A percentile compares a stretch with the other conserved stretches of the same genome.
phyloP scores from a whole-genome alignment of 805 yeast genomes.

The Kazachstania martiniae region DNA sequence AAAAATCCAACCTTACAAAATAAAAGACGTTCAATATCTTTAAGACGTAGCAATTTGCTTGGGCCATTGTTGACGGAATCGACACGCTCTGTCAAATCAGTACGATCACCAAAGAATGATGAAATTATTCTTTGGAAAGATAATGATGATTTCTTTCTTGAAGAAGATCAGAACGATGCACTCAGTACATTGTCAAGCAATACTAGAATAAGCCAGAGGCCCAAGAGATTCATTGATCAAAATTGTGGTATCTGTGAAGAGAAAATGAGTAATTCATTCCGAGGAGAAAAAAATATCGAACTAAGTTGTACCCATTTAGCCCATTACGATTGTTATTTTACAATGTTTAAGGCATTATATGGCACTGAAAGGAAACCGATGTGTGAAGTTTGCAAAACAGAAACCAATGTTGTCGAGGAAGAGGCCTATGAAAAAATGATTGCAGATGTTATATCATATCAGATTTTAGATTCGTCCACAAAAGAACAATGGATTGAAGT shows the following conservation, averaged over 20 bases:
- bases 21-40: neutral
- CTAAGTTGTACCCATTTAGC: slow-evolving; percentile 34
- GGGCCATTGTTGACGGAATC: slow-evolving; percentile 2
- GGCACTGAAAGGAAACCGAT: slow-evolving; percentile 11
- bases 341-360: slow-evolving; percentile 18
- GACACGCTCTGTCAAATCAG: neutral
- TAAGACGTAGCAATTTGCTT: slow-evolving; percentile 4
- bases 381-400: slow-evolving; percentile 26
- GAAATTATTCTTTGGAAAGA: slow-evolving; percentile 4
- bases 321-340: slow-evolving; percentile 35
- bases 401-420: too few relatives aligned
- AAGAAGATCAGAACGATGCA: slow-evolving; percentile 9
- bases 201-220: slow-evolving; percentile 12
- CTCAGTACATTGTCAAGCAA: too few relatives aligned
- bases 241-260: slow-evolving; percentile 38
- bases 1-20: neutral
- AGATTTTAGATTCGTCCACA: too few relatives aligned
- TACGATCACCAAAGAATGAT: too few relatives aligned
- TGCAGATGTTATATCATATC: too few relatives aligned
- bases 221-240: slow-evolving; percentile 20
- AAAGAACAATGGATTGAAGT: slow-evolving; percentile 15
- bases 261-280: slow-evolving; percentile 28
- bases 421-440: slow-evolving; percentile 13
- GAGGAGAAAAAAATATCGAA: slow-evolving; percentile 34
- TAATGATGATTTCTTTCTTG: slow-evolving; percentile 11